Evolutionary conservation across 2,329 filamentous ascomycete genomes (phyloP).

Genomic region (Colletotrichum sp.): DNA sequence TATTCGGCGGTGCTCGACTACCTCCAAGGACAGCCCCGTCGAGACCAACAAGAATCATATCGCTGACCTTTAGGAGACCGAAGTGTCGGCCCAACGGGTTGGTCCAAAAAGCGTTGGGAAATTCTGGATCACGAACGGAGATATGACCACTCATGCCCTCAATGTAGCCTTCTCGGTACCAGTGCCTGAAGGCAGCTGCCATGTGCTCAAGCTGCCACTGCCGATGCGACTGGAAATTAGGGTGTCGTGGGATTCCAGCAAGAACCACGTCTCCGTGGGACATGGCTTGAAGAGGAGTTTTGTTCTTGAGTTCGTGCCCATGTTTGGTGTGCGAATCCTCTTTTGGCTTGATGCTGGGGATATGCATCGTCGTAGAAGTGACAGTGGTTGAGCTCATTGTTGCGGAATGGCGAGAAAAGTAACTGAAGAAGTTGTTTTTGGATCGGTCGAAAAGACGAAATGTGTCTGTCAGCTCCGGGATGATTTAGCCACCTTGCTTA

Average conservation of each 20-base stretch:
- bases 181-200: conserved; percentile 71
- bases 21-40: conserved; percentile 67
- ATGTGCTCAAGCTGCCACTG: conserved; percentile 62
- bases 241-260: conserved; percentile 38
- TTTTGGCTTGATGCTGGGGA: conserved; percentile 4
- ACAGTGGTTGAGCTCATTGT: background rate
- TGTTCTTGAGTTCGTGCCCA: conserved; percentile 22
- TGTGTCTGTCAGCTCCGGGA: background rate
- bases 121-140: conserved; percentile 67
- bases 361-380: background rate
- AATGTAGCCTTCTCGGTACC: conserved; percentile 67
- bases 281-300: conserved; percentile 39
- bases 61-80: conserved; percentile 66
- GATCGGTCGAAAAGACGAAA: background rate
- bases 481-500: background rate
- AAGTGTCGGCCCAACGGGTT: conserved; percentile 72
- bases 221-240: conserved; percentile 45
- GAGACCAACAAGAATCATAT: conserved; percentile 71
- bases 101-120: conserved; percentile 68
- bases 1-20: conserved; percentile 66
- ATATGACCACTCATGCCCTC: conserved; percentile 76
- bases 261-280: conserved; percentile 35
- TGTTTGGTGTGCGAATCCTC: conserved; percentile 22
- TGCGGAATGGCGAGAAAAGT: background rate
- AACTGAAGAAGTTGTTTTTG: background rate